A percentile compares a stretch with the other conserved stretches of the same genome.
Conservation (phyloP, 1,284 basidiomycete species). For the Ceratobasidium sp. region DNA sequence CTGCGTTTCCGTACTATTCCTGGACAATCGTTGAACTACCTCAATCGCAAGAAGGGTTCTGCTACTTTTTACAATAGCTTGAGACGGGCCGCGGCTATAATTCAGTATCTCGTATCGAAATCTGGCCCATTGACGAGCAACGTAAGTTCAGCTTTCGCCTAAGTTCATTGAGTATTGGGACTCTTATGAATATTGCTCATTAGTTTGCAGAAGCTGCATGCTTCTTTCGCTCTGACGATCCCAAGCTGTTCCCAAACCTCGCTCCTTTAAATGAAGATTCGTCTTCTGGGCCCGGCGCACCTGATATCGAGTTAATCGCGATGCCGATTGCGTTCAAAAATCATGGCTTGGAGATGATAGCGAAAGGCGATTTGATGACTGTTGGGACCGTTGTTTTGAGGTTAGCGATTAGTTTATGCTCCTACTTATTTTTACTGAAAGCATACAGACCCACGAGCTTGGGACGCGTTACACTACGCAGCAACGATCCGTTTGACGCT, state of each 20-base stretch:
- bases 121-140: slow-evolving; percentile 66
- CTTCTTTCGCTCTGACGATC: slow-evolving; percentile 53
- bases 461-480: slow-evolving; percentile 41
- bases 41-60: slow-evolving; percentile 51
- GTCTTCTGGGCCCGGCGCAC: slow-evolving; percentile 49
- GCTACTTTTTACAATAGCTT: slow-evolving; percentile 50
- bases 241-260: slow-evolving; percentile 49
- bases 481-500: slow-evolving; percentile 44
- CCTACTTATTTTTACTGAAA: not conserved
- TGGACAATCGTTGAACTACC: slow-evolving; percentile 55
- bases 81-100: slow-evolving; percentile 53
- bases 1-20: slow-evolving; percentile 64
- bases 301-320: slow-evolving; percentile 52
- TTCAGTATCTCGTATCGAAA: slow-evolving; percentile 59
- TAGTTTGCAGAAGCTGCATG: slow-evolving; percentile 52
- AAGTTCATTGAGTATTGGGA: slow-evolving; percentile 43
- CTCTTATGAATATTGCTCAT: slow-evolving; percentile 39
- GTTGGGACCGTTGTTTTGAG: slow-evolving; percentile 53
- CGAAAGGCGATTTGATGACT: slow-evolving; percentile 50
- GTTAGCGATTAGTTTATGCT: slow-evolving; percentile 42
- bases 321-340: slow-evolving; percentile 46
- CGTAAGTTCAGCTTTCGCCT: slow-evolving; percentile 54
- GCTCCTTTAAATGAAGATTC: slow-evolving; percentile 47
- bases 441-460: slow-evolving; percentile 41
- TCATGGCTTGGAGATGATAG: slow-evolving; percentile 46